These are phyloP conservation scores for Venturia nashicola DNA, from an alignment of 2,329 filamentous ascomycete species.

Conservation along the genomic window DNA sequence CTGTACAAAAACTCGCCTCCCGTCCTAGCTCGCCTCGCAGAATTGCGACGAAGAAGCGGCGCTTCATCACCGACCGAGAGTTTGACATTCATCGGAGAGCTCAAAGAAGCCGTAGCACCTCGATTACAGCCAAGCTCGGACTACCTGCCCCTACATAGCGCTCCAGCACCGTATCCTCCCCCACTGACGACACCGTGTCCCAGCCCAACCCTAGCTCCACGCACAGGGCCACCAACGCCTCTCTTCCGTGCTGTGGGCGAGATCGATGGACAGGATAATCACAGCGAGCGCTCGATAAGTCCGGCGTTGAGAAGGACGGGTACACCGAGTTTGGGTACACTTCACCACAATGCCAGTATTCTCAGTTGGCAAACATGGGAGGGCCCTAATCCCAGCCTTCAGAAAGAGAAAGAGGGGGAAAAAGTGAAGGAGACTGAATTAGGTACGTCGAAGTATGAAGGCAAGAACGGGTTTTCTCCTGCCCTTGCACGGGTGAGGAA, in stretches of 20 bases:
- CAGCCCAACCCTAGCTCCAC: background rate
- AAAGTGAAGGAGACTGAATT: background rate
- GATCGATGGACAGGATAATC: background rate
- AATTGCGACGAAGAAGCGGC: background rate
- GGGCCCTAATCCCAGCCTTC: background rate
- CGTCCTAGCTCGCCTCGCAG: background rate
- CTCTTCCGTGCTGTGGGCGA: background rate
- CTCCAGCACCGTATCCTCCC: background rate
- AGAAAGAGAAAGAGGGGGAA: background rate
- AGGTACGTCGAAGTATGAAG: background rate
- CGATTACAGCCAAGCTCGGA: background rate
- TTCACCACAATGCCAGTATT: background rate
- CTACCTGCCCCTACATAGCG: background rate
- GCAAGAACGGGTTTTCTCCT: background rate
- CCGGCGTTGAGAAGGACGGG: background rate
- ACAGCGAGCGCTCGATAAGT: background rate
- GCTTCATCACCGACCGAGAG: background rate
- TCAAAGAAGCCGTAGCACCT: background rate
- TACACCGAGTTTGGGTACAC: background rate
- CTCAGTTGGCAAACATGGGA: background rate
- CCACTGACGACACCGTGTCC: background rate
- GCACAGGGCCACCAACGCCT: background rate
- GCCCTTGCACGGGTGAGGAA: background rate
- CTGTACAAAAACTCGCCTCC: constrained; percentile 23
- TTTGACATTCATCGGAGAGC: background rate